Evolutionary conservation across 306 rosid genomes (phyloP).

Genomic region (Corylus americana): DNA sequence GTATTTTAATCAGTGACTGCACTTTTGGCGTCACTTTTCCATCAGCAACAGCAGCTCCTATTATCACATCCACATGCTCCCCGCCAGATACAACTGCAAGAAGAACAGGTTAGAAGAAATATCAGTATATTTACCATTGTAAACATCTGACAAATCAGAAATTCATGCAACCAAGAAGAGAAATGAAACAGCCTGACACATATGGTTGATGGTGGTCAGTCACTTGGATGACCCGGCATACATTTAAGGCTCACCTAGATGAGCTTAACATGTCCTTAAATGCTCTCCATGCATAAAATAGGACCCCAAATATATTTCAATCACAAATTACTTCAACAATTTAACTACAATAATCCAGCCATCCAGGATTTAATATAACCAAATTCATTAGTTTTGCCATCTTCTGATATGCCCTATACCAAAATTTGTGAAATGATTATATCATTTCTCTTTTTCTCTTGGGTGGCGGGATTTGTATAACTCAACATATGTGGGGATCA

Average conservation of each 20-base stretch:
- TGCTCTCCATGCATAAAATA: not conserved
- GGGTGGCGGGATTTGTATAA: not conserved
- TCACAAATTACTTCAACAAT: not conserved
- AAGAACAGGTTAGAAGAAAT: conserved; percentile 28
- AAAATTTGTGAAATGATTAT: not conserved
- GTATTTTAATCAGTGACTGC: conserved; percentile 89
- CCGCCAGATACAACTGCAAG: conserved; percentile 88
- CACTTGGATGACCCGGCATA: not conserved
- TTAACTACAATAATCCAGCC: not conserved
- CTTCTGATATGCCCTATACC: not conserved
- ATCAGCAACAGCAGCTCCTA: conserved; percentile 99
- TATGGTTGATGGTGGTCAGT: not conserved
- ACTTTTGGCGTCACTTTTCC: conserved; percentile 99
- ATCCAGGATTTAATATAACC: not conserved
- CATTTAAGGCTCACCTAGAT: not conserved
- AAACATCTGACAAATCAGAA: conserved; percentile 18
- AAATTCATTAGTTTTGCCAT: not conserved
- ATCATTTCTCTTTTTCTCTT: not conserved
- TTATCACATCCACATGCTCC: conserved; percentile 93
- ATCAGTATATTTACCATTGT: conserved; percentile 26
- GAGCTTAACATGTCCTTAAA: not conserved
- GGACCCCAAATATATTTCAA: not conserved
- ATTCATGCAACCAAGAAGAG: conserved; percentile 15
- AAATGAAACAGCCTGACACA: conserved; percentile 10
- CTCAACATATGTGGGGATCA: not conserved